Percentiles rank a stretch among this genome's conserved stretches.
Evolutionary conservation across 75 land plant genomes (phyloP).

Genomic region (Cupressus sempervirens): DNA sequence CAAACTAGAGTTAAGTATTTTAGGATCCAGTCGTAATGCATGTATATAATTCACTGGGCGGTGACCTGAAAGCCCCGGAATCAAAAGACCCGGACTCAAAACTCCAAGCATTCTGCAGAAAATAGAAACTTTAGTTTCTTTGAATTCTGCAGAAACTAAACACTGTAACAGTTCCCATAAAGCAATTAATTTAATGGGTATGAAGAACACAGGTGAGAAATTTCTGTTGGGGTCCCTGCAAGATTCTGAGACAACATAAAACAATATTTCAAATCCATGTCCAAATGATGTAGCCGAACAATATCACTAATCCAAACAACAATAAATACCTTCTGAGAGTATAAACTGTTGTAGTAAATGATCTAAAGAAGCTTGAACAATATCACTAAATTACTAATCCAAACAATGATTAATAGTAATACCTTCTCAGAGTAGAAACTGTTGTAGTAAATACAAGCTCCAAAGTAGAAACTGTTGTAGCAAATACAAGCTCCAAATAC

Average conservation of each 20-base stretch:
- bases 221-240: constrained; percentile 62
- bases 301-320: background rate
- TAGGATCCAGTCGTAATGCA: constrained; percentile 50
- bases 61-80: constrained; percentile 62
- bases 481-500: background rate
- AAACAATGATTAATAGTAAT: background rate
- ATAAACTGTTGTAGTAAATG: too few relatives aligned
- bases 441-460: too few relatives aligned
- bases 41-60: constrained; percentile 56
- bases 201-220: constrained; percentile 21
- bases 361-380: background rate
- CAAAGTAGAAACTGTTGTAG: too few relatives aligned
- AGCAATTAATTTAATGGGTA: constrained; percentile 31
- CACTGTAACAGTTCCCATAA: constrained; percentile 47
- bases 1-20: background rate
- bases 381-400: background rate
- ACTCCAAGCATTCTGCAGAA: constrained; percentile 36
- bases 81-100: constrained; percentile 44
- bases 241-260: constrained; percentile 25
- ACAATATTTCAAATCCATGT: background rate
- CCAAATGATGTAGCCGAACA: too few relatives aligned
- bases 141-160: constrained; percentile 30
- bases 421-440: too few relatives aligned
- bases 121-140: constrained; percentile 36
- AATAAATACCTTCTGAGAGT: too few relatives aligned